Conservation (phyloP, 495 filamentous ascomycete species). For the Letharia columbiana region DNA sequence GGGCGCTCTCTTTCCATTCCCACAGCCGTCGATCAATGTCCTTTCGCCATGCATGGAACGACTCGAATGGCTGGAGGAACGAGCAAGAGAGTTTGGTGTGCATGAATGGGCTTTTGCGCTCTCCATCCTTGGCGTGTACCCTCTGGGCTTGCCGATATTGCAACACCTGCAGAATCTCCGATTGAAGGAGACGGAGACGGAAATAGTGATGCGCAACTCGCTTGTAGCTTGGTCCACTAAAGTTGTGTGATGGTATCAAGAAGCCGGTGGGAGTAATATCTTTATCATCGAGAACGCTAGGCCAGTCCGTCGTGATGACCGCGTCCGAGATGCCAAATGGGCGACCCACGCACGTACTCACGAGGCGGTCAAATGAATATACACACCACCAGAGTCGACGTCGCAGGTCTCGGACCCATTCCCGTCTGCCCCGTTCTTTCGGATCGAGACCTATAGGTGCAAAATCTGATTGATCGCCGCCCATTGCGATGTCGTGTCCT, state of each 20-base stretch:
- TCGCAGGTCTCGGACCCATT: slow-evolving; percentile 82
- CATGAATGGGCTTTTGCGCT: slow-evolving; percentile 59
- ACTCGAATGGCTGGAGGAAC: slow-evolving; percentile 74
- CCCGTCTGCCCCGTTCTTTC: slow-evolving; percentile 62
- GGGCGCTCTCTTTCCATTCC: slow-evolving; percentile 81
- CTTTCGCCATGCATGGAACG: slow-evolving; percentile 78
- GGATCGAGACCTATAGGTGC: slow-evolving; percentile 33
- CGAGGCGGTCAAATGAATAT: slow-evolving; percentile 87
- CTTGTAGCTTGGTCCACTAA: slow-evolving; percentile 66
- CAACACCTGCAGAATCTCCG: slow-evolving; percentile 88
- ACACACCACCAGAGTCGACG: slow-evolving; percentile 94
- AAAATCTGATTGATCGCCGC: slow-evolving; percentile 11
- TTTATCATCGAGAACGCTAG: slow-evolving; percentile 74
- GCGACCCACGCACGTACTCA: slow-evolving; percentile 82
- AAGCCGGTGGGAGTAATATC: slow-evolving; percentile 86
- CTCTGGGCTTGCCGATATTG: slow-evolving; percentile 77
- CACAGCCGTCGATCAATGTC: slow-evolving; percentile 77
- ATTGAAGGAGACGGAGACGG: slow-evolving; percentile 82
- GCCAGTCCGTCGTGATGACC: slow-evolving; percentile 89
- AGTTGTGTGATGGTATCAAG: slow-evolving; percentile 41
- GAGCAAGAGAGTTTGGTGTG: slow-evolving; percentile 72
- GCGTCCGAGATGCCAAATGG: slow-evolving; percentile 92
- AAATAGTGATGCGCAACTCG: slow-evolving; percentile 86
- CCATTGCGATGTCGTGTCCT: slow-evolving; percentile 24
- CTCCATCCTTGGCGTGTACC: slow-evolving; percentile 46